Conservation (phyloP, 768 basidiomycete species). For the Saitozyma podzolica region DNA sequence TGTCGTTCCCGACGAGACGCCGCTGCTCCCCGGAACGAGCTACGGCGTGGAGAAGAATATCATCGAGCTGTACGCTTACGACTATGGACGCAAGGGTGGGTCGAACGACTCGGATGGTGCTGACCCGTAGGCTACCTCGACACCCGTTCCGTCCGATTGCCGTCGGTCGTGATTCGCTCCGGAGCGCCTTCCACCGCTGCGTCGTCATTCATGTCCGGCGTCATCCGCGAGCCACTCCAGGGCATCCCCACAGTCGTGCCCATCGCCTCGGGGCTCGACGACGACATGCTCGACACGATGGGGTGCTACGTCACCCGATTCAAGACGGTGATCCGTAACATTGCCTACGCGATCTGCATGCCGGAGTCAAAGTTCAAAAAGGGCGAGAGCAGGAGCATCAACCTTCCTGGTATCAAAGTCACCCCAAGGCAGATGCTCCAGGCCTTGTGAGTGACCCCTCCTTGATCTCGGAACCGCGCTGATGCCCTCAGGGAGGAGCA, state of each 20-base stretch:
- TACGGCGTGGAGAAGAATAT: conserved; percentile 52
- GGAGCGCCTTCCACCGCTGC: conserved; percentile 53
- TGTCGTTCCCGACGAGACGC: conserved; percentile 50
- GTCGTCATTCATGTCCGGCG: conserved; percentile 53
- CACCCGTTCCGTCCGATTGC: conserved; percentile 49
- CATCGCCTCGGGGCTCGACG: conserved; percentile 41
- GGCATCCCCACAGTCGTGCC: conserved; percentile 44
- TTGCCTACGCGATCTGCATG: conserved; percentile 59
- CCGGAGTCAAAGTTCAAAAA: conserved; percentile 55
- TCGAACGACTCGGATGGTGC: neutral
- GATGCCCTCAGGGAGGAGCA: conserved; percentile 45
- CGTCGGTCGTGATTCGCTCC: conserved; percentile 50
- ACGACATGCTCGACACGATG: conserved; percentile 56
- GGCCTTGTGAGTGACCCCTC: conserved; percentile 55
- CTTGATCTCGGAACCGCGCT: neutral
- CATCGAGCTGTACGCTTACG: conserved; percentile 50
- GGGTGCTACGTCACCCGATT: conserved; percentile 60
- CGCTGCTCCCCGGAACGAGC: conserved; percentile 46
- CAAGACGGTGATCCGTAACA: conserved; percentile 60
- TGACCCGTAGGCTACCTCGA: conserved; percentile 43
- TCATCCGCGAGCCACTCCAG: conserved; percentile 52
- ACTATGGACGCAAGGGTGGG: conserved; percentile 50
- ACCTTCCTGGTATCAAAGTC: conserved; percentile 64
- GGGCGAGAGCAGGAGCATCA: conserved; percentile 58
- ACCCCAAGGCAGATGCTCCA: conserved; percentile 61